A percentile compares a stretch with the other conserved stretches of the same genome.
Evolutionary conservation across 768 basidiomycete genomes (phyloP).

Genomic region (Kondoa subrosea): DNA sequence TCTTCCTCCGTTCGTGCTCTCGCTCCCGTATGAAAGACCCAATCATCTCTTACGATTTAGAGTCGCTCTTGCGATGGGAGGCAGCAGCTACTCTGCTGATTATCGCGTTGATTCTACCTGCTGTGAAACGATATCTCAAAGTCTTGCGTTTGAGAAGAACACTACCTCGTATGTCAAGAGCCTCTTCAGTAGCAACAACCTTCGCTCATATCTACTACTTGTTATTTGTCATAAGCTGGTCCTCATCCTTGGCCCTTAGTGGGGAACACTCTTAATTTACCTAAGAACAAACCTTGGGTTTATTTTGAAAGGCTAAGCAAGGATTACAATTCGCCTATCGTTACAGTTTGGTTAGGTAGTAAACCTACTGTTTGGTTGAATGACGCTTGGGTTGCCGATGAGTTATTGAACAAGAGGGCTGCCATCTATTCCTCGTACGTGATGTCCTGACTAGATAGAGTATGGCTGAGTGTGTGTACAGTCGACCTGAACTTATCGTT

Average conservation of each 20-base stretch:
- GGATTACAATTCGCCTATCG: neutral
- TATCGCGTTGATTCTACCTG: neutral
- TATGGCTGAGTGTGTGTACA: too few species aligned
- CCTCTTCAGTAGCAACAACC: neutral
- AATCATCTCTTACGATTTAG: neutral
- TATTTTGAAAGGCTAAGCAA: neutral
- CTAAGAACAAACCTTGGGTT: conserved; percentile 1
- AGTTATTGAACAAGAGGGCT: conserved; percentile 22
- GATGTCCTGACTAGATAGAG: too few species aligned
- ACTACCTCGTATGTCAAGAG: neutral
- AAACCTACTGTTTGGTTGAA: conserved; percentile 16
- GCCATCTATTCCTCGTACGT: conserved; percentile 22
- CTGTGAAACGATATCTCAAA: neutral
- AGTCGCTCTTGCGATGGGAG: neutral
- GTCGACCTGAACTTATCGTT: conserved; percentile 18
- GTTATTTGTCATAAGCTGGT: neutral
- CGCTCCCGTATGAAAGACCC: neutral
- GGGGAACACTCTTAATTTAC: neutral
- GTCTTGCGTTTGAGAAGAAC: neutral
- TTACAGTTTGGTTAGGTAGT: neutral
- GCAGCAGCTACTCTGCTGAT: neutral
- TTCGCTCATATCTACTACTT: too few species aligned
- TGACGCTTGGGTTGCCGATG: conserved; percentile 16
- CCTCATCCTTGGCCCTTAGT: neutral
- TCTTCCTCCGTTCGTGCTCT: too few species aligned